Evolutionary conservation across 1,139 yeast genomes (phyloP).

Genomic region (Kodamaea suecica): DNA sequence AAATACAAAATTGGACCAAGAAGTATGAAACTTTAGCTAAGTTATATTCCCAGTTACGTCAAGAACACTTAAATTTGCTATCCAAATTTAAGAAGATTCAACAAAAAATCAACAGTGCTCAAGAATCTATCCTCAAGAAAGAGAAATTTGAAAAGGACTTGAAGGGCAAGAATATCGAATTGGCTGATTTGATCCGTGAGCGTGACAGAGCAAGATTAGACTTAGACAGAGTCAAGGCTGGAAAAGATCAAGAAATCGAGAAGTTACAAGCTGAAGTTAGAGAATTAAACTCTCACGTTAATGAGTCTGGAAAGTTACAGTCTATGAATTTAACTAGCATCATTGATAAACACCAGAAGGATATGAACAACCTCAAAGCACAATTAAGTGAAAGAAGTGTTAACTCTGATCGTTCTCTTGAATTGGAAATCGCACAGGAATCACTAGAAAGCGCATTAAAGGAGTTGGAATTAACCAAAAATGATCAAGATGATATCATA

Average conservation of each 20-base stretch:
- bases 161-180: conserved; percentile 80
- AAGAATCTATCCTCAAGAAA: conserved; percentile 82
- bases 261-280: conserved; percentile 64
- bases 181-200: conserved; percentile 86
- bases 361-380: conserved; percentile 41
- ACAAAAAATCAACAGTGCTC: conserved; percentile 89
- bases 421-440: conserved; percentile 75
- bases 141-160: conserved; percentile 81
- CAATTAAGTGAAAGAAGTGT: conserved; percentile 20
- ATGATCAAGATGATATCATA: conserved; percentile 52
- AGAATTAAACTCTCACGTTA: conserved; percentile 57
- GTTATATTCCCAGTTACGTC: conserved; percentile 85
- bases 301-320: conserved; percentile 63
- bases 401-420: conserved; percentile 26
- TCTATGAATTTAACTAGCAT: conserved; percentile 63
- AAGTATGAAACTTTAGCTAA: conserved; percentile 91
- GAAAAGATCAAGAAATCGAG: conserved; percentile 66
- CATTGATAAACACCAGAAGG: conserved; percentile 60
- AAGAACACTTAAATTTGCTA: conserved; percentile 81
- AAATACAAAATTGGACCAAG: conserved; percentile 73
- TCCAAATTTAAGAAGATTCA: conserved; percentile 80
- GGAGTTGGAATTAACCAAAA: conserved; percentile 56
- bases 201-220: conserved; percentile 88
- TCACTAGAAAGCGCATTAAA: conserved; percentile 71
- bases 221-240: conserved; percentile 66